These are phyloP conservation scores for Nemophila menziesii DNA, from an alignment of 257 asterid species.

Conservation along the genomic window DNA sequence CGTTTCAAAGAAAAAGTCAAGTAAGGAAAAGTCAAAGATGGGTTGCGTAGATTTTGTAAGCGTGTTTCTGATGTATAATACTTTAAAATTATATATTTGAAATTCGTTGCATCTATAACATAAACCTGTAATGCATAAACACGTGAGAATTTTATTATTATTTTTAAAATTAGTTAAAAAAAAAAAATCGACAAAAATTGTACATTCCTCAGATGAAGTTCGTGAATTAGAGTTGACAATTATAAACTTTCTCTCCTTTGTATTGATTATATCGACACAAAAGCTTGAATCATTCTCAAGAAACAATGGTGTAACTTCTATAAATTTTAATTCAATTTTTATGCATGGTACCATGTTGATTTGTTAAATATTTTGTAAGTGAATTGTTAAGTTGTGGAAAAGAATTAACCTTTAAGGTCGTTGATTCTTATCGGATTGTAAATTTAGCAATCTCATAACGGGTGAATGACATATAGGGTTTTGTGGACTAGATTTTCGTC, in stretches of 20 bases:
- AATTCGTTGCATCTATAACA: conserved; percentile 46
- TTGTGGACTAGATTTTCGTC: no score
- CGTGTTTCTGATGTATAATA: no score
- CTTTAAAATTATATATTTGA: no score
- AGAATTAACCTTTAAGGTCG: conserved; percentile 75
- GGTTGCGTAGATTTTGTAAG: no score
- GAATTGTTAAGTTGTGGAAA: conserved; percentile 10
- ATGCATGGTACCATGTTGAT: conserved; percentile 51
- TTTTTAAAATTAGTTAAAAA: conserved; percentile 3
- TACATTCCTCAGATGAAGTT: conserved; percentile 97
- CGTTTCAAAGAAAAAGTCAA: no score
- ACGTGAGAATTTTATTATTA: conserved; percentile 8
- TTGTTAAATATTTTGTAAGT: no score
- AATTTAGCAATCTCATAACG: no score
- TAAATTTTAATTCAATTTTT: conserved; percentile 41
- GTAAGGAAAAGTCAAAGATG: no score
- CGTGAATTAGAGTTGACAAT: conserved; percentile 97
- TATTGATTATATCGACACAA: conserved; percentile 79
- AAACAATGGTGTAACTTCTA: conserved; percentile 36
- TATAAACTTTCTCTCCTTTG: conserved; percentile 83
- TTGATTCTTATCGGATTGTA: conserved; percentile 66
- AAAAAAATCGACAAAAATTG: conserved; percentile 25
- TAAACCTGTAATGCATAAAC: conserved; percentile 83
- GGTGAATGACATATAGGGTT: no score
- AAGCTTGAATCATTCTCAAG: conserved; percentile 72